Percentiles rank a stretch among this genome's conserved stretches.
Conservation (phyloP, 2,329 filamentous ascomycete species). For the Colletotrichum sp. region DNA sequence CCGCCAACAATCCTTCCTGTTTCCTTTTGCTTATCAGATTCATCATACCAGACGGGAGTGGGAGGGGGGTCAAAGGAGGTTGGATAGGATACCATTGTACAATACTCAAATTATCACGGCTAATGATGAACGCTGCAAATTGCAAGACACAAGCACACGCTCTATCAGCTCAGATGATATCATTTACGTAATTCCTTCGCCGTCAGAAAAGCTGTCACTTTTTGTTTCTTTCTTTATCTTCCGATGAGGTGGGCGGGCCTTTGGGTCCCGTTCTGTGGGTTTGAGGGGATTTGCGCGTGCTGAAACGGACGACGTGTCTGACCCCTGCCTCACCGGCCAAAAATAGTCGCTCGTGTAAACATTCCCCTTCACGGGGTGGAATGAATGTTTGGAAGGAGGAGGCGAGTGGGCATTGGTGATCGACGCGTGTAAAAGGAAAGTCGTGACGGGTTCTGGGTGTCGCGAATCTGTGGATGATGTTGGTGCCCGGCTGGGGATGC, state of each 20-base stretch:
- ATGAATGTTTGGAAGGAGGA: not conserved
- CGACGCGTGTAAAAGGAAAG: not conserved
- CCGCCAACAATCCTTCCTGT: not conserved
- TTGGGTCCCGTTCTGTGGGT: not conserved
- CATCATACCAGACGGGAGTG: not conserved
- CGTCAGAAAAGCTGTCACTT: not conserved
- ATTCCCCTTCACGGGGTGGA: not conserved
- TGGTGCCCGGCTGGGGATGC: not conserved
- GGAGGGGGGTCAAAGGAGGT: not conserved
- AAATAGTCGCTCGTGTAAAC: not conserved
- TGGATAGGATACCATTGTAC: not conserved
- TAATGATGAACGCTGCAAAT: not conserved
- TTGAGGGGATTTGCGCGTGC: not conserved
- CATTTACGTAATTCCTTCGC: not conserved
- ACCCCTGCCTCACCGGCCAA: not conserved
- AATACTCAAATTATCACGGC: not conserved
- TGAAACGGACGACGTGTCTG: not conserved
- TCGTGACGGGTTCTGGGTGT: not conserved
- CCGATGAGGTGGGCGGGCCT: not conserved
- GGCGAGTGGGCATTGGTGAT: not conserved
- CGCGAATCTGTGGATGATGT: not conserved
- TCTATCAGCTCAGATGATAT: accelerated
- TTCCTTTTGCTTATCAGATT: not conserved
- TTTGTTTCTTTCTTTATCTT: not conserved
- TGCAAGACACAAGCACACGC: not conserved